Base-by-base conservation (phyloP, 139 green algal species). In the Monoraphidium neglectum region DNA sequence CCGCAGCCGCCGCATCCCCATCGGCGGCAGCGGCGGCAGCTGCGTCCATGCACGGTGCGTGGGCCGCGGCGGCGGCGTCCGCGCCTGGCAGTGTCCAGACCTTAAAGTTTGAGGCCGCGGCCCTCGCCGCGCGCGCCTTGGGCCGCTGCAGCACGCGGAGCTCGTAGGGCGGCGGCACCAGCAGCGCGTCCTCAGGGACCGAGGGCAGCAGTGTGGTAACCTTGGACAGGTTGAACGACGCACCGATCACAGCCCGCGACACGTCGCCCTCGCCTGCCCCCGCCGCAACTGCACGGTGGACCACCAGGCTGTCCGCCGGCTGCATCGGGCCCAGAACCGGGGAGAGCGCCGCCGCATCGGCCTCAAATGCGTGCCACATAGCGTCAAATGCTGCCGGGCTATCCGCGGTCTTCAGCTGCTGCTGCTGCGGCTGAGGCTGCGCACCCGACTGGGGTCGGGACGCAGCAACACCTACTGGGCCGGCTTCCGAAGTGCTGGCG, bases 81-180 rank as follows among this genome's bases (percentile, higher is more conserved):
- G 47, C 43, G 64, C 35, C 4, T 59, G 63, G 37, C 51, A 21
- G 1, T 3, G 75, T 81, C 40, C 30, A 64, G 6, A 81, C 13
- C 38, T 63, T 69, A 37, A 81, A 76, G 30, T 43, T 76, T 26
- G 40, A 36, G 21, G 67, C 5, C 21, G 53, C 43, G 12, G 16
- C 37, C 16, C 69, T 21, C n/a, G 54, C 60, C 30, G 54, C 24
- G 6, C 68, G 15, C 35, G 63, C 65, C 3, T 23, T 49, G 35
- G 80, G 80, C 67, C 57, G 69, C 18, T 72, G 33, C 6, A 91
- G 54, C 21, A 89, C 70, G 16, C 82, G 77, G 35, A 89, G 46
- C 60, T 77, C 76, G 77, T 89, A 94, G 2, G 80, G 72, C 46
- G 82, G 70, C 28, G 90, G 87, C 37, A 94, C 67, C n/a, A 87